Evolutionary conservation across 1,284 basidiomycete species (phyloP).

Genomic region (Mycena citricolor): DNA sequence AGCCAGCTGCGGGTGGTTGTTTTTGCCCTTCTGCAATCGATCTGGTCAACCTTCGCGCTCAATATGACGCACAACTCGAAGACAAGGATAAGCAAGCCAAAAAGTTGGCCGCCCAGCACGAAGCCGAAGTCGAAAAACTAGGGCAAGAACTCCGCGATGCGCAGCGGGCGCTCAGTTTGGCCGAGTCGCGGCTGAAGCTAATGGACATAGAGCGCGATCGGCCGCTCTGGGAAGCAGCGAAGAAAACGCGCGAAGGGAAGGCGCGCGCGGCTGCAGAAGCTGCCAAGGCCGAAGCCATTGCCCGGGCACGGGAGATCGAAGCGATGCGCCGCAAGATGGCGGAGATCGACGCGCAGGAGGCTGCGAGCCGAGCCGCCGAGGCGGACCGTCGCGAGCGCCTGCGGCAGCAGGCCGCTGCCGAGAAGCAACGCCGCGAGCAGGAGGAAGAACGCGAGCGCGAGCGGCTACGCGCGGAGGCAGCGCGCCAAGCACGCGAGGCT

Average conservation of each 20-base stretch:
- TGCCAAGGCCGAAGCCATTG: slow-evolving; percentile 5
- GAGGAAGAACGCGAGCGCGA: not conserved
- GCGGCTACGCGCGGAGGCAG: slow-evolving; percentile 25
- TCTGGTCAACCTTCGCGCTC: not conserved
- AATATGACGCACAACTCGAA: not conserved
- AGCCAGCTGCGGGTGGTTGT: too few species aligned
- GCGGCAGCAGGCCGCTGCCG: not conserved
- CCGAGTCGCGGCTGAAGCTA: slow-evolving; percentile 26
- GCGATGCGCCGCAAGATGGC: slow-evolving; percentile 67
- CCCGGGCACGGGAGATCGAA: slow-evolving; percentile 36
- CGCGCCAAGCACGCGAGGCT: not conserved
- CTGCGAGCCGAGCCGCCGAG: slow-evolving; percentile 24
- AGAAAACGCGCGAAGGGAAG: slow-evolving; percentile 19
- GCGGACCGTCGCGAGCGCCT: slow-evolving; percentile 4
- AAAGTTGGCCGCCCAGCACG: not conserved
- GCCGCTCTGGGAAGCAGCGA: slow-evolving; percentile 23
- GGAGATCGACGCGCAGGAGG: slow-evolving; percentile 40
- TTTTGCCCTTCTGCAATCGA: not conserved
- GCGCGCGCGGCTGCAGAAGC: slow-evolving; percentile 10
- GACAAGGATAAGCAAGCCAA: not conserved
- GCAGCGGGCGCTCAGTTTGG: slow-evolving; percentile 17
- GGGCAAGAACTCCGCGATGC: slow-evolving; percentile 14
- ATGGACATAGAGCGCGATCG: slow-evolving; percentile 25
- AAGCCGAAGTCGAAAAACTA: slow-evolving; percentile 3
- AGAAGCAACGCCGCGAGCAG: slow-evolving; percentile 23